Evolutionary conservation across 176 grass and related monocot genomes (phyloP).

Genomic region (Eragrostis nindensis): DNA sequence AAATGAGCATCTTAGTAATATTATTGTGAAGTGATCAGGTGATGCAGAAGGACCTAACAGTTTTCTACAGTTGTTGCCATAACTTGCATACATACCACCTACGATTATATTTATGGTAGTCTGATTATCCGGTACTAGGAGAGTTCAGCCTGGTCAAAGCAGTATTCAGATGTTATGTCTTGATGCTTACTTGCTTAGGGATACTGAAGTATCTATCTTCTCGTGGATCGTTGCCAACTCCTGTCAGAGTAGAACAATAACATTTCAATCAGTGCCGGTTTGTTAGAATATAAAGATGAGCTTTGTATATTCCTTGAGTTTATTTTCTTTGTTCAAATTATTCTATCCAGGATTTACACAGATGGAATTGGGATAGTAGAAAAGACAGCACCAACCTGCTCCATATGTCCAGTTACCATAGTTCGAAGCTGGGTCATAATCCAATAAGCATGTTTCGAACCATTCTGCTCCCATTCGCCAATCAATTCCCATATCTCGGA

Average conservation of each 20-base stretch:
- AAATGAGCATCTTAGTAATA: background rate
- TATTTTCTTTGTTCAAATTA: background rate
- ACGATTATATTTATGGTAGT: no score
- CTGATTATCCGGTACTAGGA: no score
- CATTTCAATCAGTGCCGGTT: conserved; percentile 10
- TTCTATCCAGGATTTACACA: conserved; percentile 8
- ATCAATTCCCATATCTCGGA: conserved; percentile 91
- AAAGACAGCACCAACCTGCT: conserved; percentile 62
- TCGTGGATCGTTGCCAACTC: conserved; percentile 92
- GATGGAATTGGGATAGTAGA: background rate
- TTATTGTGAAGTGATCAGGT: no score
- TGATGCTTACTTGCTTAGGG: conserved; percentile 84
- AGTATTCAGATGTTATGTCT: background rate
- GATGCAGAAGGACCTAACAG: no score
- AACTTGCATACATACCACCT: background rate
- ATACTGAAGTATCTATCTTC: conserved; percentile 97
- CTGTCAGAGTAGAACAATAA: conserved; percentile 48
- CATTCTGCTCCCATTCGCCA: conserved; percentile 96
- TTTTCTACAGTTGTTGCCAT: no score
- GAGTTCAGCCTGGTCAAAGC: conserved; percentile 7
- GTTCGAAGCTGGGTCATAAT: conserved; percentile 93
- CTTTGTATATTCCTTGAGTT: background rate
- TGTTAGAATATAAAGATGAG: background rate
- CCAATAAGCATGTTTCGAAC: conserved; percentile 87
- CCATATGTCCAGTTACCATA: conserved; percentile 99